A percentile compares a stretch with the other conserved stretches of the same genome.
Conservation (phyloP, 75 land plant genomes). For the Azolla pinnata region DNA sequence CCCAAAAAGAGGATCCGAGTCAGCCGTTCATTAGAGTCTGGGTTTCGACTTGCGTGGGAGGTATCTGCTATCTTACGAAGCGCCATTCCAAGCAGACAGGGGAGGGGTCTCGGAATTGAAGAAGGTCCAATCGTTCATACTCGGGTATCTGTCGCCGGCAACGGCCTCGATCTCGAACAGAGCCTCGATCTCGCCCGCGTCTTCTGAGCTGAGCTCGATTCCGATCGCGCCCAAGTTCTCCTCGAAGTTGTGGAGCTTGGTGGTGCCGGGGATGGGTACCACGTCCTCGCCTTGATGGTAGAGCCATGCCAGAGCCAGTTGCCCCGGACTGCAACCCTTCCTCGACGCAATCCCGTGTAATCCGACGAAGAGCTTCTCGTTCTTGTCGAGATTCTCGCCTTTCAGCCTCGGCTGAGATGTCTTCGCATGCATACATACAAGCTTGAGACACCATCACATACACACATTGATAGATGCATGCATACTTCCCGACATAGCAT, state of each 20-base stretch:
- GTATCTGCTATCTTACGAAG: no score
- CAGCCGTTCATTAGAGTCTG: no score
- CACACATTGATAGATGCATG: no score
- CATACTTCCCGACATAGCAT: no score
- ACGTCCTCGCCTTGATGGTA: slow-evolving; percentile 53
- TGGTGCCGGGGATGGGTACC: slow-evolving; percentile 58
- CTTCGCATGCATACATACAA: no score
- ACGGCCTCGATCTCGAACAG: slow-evolving; percentile 25
- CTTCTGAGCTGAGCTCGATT: slow-evolving; percentile 34
- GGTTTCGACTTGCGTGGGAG: no score
- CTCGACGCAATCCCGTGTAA: slow-evolving; percentile 31
- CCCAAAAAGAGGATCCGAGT: no score
- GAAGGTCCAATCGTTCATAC: slow-evolving; percentile 9
- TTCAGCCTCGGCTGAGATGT: slow-evolving; percentile 24
- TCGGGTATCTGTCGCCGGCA: slow-evolving; percentile 32
- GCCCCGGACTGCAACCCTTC: slow-evolving; percentile 42
- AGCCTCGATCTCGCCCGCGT: slow-evolving; percentile 45
- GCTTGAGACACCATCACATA: no score
- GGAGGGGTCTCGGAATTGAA: slow-evolving; percentile 22
- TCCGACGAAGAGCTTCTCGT: slow-evolving; percentile 18
- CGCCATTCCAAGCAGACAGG: slow-evolving; percentile 23
- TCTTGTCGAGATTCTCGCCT: slow-evolving; percentile 37
- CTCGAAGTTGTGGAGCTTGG: slow-evolving; percentile 37
- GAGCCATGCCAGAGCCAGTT: slow-evolving; percentile 67
- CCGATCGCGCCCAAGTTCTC: slow-evolving; percentile 41